Evolutionary conservation across 176 grass and related monocot genomes (phyloP).

Genomic region (Eragrostis nindensis): DNA sequence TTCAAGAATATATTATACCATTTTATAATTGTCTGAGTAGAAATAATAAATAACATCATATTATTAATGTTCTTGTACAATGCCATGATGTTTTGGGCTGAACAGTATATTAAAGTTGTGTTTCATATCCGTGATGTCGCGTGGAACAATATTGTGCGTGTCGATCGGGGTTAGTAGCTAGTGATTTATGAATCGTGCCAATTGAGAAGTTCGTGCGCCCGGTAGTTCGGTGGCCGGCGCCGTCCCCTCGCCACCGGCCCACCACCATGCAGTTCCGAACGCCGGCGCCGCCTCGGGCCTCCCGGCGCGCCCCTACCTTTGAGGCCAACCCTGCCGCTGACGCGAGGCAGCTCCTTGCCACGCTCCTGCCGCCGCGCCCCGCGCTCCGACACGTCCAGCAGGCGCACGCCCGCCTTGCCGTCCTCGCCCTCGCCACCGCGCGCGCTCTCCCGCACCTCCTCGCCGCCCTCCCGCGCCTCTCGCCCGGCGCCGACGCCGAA

Average conservation of each 20-base stretch:
- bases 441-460: constrained; percentile 50
- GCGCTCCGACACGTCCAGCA: constrained; percentile 54
- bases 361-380: constrained; percentile 43
- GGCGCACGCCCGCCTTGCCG: constrained; percentile 66
- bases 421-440: constrained; percentile 58
- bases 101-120: no score
- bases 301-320: constrained; percentile 44
- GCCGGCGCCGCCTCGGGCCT: neutral
- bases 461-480: constrained; percentile 49
- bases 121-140: no score
- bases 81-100: no score
- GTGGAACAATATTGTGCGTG: no score
- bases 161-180: no score
- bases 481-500: neutral
- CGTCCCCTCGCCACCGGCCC: neutral
- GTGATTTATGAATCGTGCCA: no score
- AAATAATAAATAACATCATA: no score
- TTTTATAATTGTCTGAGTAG: no score
- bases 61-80: no score
- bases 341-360: constrained; percentile 35
- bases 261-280: constrained; percentile 35
- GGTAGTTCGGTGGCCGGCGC: neutral
- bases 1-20: no score
- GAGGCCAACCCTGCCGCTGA: constrained; percentile 13
- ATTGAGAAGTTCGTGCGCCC: neutral